phyloP scores from a whole-genome alignment of 441 rosid genomes.

The Raphanus hybrid region DNA sequence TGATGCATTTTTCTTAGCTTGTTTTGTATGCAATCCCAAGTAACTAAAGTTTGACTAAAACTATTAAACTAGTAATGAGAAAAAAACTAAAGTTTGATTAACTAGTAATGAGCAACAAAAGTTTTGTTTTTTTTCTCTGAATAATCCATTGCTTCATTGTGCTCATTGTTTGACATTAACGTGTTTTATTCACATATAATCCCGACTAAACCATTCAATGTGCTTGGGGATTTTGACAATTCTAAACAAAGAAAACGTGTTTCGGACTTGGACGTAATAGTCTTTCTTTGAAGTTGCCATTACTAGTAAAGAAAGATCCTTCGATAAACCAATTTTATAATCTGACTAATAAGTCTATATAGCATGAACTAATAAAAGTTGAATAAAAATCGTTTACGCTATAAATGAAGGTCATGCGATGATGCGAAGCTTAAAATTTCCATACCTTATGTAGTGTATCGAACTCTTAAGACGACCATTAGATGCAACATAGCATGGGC shows the following conservation, averaged over 20 bases:
- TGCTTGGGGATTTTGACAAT: background rate
- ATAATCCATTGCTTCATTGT: background rate
- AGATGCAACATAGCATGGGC: background rate
- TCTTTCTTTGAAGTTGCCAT: conserved; percentile 18
- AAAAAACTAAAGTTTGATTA: background rate
- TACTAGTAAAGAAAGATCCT: background rate
- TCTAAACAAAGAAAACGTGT: conserved; percentile 20
- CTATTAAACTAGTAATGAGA: background rate
- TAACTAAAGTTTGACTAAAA: background rate
- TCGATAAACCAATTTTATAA: background rate
- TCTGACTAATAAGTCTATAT: conserved; percentile 4
- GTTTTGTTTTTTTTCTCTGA: background rate
- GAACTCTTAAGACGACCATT: background rate
- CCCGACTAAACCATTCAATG: conserved; percentile 1
- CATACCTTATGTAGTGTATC: background rate
- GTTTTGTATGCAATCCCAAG: background rate
- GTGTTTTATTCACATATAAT: background rate
- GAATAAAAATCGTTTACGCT: background rate
- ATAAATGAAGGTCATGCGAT: background rate
- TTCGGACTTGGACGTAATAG: background rate
- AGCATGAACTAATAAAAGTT: background rate
- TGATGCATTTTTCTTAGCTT: background rate
- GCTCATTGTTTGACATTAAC: conserved; percentile 10
- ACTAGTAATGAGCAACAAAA: background rate
- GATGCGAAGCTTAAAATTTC: background rate